phyloP scores from a whole-genome alignment of 148 eudicot genomes.

The Amaranthus cruentus region DNA sequence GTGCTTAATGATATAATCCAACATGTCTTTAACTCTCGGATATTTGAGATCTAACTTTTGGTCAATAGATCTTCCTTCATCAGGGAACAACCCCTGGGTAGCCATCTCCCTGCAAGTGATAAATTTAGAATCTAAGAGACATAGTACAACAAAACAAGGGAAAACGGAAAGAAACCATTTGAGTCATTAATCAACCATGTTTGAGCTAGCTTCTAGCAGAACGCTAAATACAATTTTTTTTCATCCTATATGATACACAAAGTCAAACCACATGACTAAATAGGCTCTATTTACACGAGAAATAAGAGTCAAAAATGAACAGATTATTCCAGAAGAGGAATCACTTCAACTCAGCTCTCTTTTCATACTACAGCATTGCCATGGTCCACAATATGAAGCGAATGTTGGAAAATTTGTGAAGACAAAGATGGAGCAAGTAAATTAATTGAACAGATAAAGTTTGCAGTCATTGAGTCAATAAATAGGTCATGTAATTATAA shows the following conservation, averaged over 20 bases:
- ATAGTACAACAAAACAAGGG: background rate
- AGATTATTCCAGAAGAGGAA: background rate
- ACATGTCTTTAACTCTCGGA: constrained; percentile 71
- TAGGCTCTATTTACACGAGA: too few relatives aligned
- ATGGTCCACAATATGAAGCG: background rate
- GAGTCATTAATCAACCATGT: too few relatives aligned
- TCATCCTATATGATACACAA: too few relatives aligned
- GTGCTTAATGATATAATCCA: constrained; percentile 56
- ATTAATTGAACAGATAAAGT: background rate
- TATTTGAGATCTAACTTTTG: constrained; percentile 42
- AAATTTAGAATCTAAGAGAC: constrained; percentile 3
- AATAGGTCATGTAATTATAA: background rate
- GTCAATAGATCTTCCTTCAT: constrained; percentile 51
- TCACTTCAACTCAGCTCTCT: background rate
- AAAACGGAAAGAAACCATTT: background rate
- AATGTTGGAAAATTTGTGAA: background rate
- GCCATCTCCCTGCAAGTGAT: constrained; percentile 72
- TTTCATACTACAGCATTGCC: too few relatives aligned
- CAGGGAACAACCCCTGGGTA: constrained; percentile 68
- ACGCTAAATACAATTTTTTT: too few relatives aligned
- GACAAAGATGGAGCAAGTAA: background rate
- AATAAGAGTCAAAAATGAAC: too few relatives aligned
- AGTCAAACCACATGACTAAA: too few relatives aligned
- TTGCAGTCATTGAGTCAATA: background rate
- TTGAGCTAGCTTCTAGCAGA: too few relatives aligned